phyloP scores from a whole-genome alignment of 2,329 filamentous ascomycete species.

The Ophiostoma fasciatum region DNA sequence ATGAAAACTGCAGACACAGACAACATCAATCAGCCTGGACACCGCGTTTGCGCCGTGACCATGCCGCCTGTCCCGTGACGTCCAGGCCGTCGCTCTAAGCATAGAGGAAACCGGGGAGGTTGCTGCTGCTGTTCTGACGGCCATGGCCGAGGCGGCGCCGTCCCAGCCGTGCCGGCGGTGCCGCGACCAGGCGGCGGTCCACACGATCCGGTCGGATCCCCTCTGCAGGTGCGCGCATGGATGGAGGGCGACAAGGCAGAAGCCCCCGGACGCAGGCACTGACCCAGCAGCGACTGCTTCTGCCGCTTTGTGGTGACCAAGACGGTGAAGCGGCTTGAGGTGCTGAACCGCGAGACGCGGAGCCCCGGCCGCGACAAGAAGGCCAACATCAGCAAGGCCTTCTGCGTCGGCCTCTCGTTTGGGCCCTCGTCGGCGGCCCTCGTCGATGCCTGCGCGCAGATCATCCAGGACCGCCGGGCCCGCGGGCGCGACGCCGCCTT shows the following conservation, averaged over 20 bases:
- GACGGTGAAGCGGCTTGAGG: slow-evolving; percentile 54
- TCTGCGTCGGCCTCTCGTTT: slow-evolving; percentile 70
- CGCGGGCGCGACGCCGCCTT: slow-evolving; percentile 53
- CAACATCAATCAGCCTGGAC: too few relatives aligned
- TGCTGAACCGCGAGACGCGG: slow-evolving; percentile 31
- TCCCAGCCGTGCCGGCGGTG: slow-evolving; percentile 38
- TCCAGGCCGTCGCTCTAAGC: too few relatives aligned
- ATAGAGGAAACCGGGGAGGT: too few relatives aligned
- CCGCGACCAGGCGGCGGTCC: slow-evolving; percentile 29
- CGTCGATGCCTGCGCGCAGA: slow-evolving; percentile 58
- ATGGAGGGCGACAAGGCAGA: too few relatives aligned
- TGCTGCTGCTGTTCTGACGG: too few relatives aligned
- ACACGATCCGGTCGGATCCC: slow-evolving; percentile 41
- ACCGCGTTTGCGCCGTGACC: too few relatives aligned
- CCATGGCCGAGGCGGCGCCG: slow-evolving; percentile 10
- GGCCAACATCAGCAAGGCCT: slow-evolving; percentile 25
- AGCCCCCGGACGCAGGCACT: too few relatives aligned
- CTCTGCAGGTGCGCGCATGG: slow-evolving; percentile 46
- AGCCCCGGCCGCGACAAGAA: slow-evolving; percentile 3
- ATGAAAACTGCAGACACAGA: too few relatives aligned
- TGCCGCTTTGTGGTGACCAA: slow-evolving; percentile 64
- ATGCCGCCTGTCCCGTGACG: too few relatives aligned
- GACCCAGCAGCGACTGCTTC: slow-evolving; percentile 51
- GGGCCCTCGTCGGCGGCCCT: slow-evolving; percentile 69
- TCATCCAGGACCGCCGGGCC: slow-evolving; percentile 48